phyloP scores from a whole-genome alignment of 441 rosid genomes.

The Hura crepitans region DNA sequence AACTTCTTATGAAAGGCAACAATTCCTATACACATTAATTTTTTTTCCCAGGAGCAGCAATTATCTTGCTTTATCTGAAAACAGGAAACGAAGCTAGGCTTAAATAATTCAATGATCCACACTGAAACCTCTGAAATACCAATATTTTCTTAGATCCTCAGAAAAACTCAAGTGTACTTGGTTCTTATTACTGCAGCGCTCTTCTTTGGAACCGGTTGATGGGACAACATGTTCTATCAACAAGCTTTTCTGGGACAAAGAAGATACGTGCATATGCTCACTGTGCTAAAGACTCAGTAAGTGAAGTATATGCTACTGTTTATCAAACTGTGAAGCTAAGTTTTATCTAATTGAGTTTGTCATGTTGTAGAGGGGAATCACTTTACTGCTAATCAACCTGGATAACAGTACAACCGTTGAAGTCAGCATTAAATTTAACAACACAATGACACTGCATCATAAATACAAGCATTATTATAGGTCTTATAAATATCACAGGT shows the following conservation, averaged over 20 bases:
- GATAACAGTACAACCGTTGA: conserved; percentile 50
- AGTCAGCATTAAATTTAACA: conserved; percentile 42
- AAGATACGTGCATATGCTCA: conserved; percentile 71
- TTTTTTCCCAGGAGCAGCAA: neutral
- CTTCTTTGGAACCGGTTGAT: conserved; percentile 82
- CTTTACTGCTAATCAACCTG: conserved; percentile 66
- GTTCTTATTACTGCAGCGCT: conserved; percentile 50
- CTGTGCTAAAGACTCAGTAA: conserved; percentile 72
- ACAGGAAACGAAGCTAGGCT: neutral
- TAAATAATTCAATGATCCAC: neutral
- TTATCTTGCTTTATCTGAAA: too few species aligned
- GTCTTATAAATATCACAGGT: conserved; percentile 14
- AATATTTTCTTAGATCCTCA: neutral
- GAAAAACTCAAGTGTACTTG: neutral
- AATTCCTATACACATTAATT: too few species aligned
- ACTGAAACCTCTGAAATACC: neutral
- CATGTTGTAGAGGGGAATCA: conserved; percentile 64
- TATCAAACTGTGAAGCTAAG: neutral
- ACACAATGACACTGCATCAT: conserved; percentile 30
- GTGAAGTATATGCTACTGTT: conserved; percentile 15
- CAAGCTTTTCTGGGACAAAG: conserved; percentile 61
- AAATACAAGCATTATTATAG: conserved; percentile 22
- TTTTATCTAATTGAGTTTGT: conserved; percentile 20
- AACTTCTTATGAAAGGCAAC: neutral
- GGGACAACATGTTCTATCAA: conserved; percentile 65